Percentiles rank a stretch among this genome's conserved stretches.
Conservation (phyloP, 139 green algal species). For the Tetradesmus obliquus region DNA sequence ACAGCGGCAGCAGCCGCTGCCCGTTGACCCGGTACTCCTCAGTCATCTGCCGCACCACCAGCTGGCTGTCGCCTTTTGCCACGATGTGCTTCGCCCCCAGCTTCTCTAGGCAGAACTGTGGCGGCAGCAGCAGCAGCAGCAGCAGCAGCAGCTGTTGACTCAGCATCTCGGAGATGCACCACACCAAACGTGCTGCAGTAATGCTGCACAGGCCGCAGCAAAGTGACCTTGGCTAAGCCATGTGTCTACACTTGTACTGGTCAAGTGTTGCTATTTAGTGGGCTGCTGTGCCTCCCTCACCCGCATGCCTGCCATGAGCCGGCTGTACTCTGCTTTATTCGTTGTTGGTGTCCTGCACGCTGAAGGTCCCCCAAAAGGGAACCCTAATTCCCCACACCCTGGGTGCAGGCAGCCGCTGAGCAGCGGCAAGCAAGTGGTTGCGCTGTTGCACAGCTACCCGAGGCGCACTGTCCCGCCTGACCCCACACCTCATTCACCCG, state of each 20-base stretch:
- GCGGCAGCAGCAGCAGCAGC: background rate
- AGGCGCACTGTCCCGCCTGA: no score
- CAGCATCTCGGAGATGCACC: no score
- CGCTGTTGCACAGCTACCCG: no score
- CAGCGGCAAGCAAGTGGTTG: no score
- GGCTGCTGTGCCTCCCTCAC: background rate
- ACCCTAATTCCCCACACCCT: no score
- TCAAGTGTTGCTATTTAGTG: no score
- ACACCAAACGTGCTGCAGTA: background rate
- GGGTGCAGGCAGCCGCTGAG: no score
- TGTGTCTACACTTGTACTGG: no score
- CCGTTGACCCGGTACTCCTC: background rate
- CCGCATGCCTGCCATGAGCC: background rate
- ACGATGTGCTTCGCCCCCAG: constrained; percentile 2
- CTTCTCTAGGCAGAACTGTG: background rate
- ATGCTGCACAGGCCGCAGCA: background rate
- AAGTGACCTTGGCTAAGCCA: background rate
- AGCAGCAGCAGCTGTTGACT: background rate
- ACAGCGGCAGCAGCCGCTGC: constrained; percentile 13
- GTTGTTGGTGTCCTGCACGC: no score
- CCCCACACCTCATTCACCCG: no score
- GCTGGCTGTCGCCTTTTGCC: constrained; percentile 40
- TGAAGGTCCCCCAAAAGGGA: no score
- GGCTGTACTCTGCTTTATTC: background rate
- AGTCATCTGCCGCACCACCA: constrained; percentile 46